Evolutionary conservation across 441 rosid genomes (phyloP).

Genomic region (Pelargonium fulgidum): DNA sequence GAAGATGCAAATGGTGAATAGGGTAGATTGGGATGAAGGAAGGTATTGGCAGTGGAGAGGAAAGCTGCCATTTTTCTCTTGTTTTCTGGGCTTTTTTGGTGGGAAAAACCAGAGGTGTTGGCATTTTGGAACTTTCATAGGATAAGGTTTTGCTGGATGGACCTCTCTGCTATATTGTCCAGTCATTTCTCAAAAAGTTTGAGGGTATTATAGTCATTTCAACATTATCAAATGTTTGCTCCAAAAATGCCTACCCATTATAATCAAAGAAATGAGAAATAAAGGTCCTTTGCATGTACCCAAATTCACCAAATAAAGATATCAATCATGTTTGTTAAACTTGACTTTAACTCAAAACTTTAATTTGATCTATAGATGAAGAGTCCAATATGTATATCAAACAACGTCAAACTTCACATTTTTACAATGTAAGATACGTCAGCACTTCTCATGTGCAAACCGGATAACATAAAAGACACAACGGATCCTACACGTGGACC

Average conservation of each 20-base stretch:
- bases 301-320: too few relatives aligned
- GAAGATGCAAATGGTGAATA: conserved; percentile 27
- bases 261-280: not conserved
- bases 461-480: too few relatives aligned
- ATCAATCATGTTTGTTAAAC: too few relatives aligned
- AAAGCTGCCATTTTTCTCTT: conserved; percentile 49
- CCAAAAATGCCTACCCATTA: not conserved
- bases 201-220: not conserved
- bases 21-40: conserved; percentile 30
- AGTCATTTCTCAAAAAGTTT: not conserved
- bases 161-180: conserved; percentile 27
- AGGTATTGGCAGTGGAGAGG: conserved; percentile 51
- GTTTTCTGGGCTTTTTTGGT: conserved; percentile 17
- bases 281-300: too few relatives aligned
- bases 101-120: conserved; percentile 29
- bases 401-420: too few relatives aligned
- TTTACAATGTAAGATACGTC: too few relatives aligned
- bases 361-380: too few relatives aligned
- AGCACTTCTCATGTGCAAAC: too few relatives aligned
- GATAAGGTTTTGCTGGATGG: conserved; percentile 40
- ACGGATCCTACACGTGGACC: too few relatives aligned
- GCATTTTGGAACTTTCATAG: conserved; percentile 25
- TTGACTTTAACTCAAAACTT: too few relatives aligned
- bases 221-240: not conserved
- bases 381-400: too few relatives aligned